phyloP scores from a whole-genome alignment of 2,329 filamentous ascomycete species.

The Claviceps digitariae region DNA sequence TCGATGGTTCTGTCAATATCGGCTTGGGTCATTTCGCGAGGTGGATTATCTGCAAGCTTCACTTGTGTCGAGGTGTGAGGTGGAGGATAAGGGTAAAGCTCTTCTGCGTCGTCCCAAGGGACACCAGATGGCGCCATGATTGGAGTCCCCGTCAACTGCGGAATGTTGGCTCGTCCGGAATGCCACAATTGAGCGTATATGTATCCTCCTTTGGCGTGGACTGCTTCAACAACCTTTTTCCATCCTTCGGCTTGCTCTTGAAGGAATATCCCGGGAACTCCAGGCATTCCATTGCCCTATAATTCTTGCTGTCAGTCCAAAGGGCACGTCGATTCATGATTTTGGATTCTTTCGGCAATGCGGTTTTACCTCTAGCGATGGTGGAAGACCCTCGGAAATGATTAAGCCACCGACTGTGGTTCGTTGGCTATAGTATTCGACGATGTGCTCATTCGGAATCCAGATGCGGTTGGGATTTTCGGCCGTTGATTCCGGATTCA shows the following conservation, averaged over 20 bases:
- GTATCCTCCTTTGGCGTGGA: constrained; percentile 46
- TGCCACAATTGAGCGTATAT: constrained; percentile 50
- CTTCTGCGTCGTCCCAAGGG: constrained; percentile 30
- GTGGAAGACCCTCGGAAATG: constrained; percentile 33
- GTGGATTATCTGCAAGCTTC: constrained; percentile 20
- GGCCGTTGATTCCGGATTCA: constrained; percentile 24
- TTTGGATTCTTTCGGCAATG: not conserved
- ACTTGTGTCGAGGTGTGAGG: constrained; percentile 23
- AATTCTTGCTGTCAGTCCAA: not conserved
- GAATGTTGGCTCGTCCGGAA: constrained; percentile 25
- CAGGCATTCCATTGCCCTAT: constrained; percentile 21
- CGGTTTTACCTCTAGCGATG: constrained; percentile 24
- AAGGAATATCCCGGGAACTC: constrained; percentile 45
- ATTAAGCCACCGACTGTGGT: constrained; percentile 27
- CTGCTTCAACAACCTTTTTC: constrained; percentile 44
- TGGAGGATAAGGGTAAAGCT: constrained; percentile 23
- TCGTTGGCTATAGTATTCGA: constrained; percentile 30
- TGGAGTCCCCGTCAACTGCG: constrained; percentile 21
- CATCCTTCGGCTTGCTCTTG: constrained; percentile 41
- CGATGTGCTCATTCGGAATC: constrained; percentile 27
- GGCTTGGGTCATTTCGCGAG: constrained; percentile 22
- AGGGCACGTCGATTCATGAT: not conserved
- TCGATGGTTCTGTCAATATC: constrained; percentile 24
- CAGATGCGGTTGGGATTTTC: constrained; percentile 36
- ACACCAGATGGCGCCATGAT: constrained; percentile 27